Percentiles rank a stretch among this genome's conserved stretches.
Conservation (phyloP, 805 yeast genomes). For the Ogataea pignaliae region DNA sequence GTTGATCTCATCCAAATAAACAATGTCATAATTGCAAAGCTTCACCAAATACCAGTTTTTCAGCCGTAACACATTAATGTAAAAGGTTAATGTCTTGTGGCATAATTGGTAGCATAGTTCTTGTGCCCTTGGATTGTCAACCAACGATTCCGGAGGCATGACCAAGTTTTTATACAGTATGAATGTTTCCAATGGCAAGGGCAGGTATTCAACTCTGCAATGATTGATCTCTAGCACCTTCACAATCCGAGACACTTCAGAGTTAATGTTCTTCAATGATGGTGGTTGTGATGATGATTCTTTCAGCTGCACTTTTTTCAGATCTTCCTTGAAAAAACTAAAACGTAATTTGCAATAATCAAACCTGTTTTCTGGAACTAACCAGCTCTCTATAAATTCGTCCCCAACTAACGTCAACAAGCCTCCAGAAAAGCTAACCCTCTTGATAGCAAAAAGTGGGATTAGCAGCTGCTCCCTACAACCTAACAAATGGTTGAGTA, state of each 20-base stretch:
- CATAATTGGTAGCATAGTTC: background rate
- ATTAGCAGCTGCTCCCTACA: slow-evolving; percentile 1
- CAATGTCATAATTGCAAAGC: background rate
- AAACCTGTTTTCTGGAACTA: slow-evolving; percentile 2
- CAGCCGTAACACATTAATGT: slow-evolving; percentile 1
- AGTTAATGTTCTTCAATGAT: background rate
- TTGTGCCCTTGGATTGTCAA: background rate
- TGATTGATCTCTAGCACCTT: background rate
- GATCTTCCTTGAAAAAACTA: background rate
- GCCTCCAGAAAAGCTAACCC: background rate
- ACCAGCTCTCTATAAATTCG: slow-evolving; percentile 1
- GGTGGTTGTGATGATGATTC: too few relatives aligned
- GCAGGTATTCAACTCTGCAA: background rate
- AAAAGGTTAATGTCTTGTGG: background rate
- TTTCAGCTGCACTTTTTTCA: background rate
- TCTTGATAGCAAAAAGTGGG: background rate
- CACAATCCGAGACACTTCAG: background rate
- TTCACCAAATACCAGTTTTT: slow-evolving; percentile 1
- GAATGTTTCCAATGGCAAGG: background rate
- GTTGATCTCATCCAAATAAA: slow-evolving; percentile 2
- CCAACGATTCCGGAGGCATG: background rate
- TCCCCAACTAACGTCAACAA: slow-evolving; percentile 1
- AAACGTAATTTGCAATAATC: slow-evolving; percentile 1
- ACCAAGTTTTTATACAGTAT: background rate
- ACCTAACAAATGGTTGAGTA: background rate